Base-by-base conservation (phyloP, 768 basidiomycete species). In the Crepidotus variabilis region DNA sequence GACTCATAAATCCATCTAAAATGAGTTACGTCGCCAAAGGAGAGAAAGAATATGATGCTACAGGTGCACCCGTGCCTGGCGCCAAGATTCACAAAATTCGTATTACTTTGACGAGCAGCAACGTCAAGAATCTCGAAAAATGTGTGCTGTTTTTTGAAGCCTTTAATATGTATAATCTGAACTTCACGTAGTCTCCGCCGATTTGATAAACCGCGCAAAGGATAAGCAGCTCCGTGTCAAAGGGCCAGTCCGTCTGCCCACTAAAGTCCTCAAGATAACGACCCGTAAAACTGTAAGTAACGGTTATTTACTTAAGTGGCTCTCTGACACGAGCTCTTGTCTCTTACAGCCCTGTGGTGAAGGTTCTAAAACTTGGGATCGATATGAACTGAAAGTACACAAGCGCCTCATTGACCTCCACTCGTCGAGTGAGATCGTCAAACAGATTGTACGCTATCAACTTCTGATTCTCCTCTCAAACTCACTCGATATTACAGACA, bases 301-400 rank as follows among this genome's bases (percentile, higher is more conserved):
- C 24, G 3, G 8, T 24, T 0, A 10, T 58, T 59, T 0, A 6
- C 3, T 14, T 28, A 2, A 2, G 53, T 54, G 21, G 35, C 22
- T 21, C 59, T 51, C 36, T 56, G 47, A 46, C 16, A 58, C 49
- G 20, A 57, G 51, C 47, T 9, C 53, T 47, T 18, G 43, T 56
- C 21, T 55, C 50, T 35, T 58, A 8, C 66, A 97, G 92, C 92
- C 97, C 76, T 98, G 97, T 71, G 97, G 97, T 92, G 97, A 98
- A 78, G 97, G 97, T 82, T 98, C 97, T 66, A 99, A 99, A 88
- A 99, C 97, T 71, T 99, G 97, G 97, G 97, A 99, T 78, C 87
- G 92, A 67, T 98, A 94, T 78, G 96, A 99, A 78, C 88, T 99
- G 78, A 95, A 95, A 82, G 82, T 99, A 60, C 96, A 99, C 88